Evolutionary conservation across 2,329 filamentous ascomycete species (phyloP), one percentile per base, ranked within the genome.

Genomic region (Salinomyces thailandicus): DNA sequence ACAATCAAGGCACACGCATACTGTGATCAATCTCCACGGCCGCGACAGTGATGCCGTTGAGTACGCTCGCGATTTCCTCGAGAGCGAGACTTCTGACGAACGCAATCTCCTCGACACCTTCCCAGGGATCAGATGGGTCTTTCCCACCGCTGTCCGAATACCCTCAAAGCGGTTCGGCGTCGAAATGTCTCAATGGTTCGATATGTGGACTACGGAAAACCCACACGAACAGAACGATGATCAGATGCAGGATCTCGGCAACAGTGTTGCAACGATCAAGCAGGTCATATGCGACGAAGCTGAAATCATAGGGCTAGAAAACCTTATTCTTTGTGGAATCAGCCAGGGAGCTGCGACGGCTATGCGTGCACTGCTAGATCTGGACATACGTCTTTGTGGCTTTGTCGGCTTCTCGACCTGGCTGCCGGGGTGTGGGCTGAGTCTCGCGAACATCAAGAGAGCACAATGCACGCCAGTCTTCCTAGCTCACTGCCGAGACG

Each of bases 11-110:
- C 65, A 70, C 37, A 64, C 60, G 0, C 62, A 69, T 33, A 69
- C 64, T 0, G 41, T 69, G 27, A 65, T 71, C 24, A 57, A 68
- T 27, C 59, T 71, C 8, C 66, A 71, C 33, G 66, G 64, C 5
- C 54, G 62, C 24, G 62, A 63, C 41, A 67, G 62, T 43, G 52
- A 45, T 2, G 56, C 52, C n/a, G 14, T 43, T 1, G 57, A 64
- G 18, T 68, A 67, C 34, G 55, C 60, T 0, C 34, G 30, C 8
- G 62, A 68, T 34, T 47, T 69, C 30, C 62, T 69, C 44, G 57
- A 58, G 36, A 52, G 48, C 26, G 45, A 55, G 37, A 47, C 46
- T 12, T 51, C 48, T 11, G 43, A 50, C 26, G 41, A 35, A 17
- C 38, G 50, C 27, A 54, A 52, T 5, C 48, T 64, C 4, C 48